Base-by-base conservation (phyloP, 768 basidiomycete species). In the Amanita brunnescens region DNA sequence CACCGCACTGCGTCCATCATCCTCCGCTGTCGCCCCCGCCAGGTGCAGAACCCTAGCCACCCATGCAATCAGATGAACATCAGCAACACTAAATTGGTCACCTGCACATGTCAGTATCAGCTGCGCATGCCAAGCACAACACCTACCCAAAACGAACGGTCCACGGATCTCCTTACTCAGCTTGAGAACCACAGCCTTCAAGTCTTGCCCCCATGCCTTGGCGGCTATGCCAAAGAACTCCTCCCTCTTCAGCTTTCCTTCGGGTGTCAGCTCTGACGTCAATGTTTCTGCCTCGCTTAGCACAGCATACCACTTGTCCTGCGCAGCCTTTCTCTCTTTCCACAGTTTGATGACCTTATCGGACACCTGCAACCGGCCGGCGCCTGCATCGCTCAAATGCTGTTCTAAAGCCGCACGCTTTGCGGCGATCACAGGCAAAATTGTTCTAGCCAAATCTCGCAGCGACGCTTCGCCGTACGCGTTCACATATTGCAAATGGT, bases 1-100 rank as follows among this genome's bases (percentile, higher is more conserved):
- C 9, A 81, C 67, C 5, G 71, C 74, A 0, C 62, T 65, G 35
- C 72, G 66, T 2, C 87, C 81, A 56, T 78, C 73, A 35, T 84
- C 78, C 5, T 55, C 64, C 1, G 58, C 62, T 21, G 62, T 63
- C 0, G 78, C 87, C 1, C 84, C 86, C 1, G 76, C 70, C 16
- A 89, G 69, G 45, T 58, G 62, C 18, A 81, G 76, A 3, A 91
- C 57, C 23, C 80, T 75, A 8, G 78, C 67, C 29, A 92, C 61
- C 89, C 88, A 94, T 23, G 79, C 81, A 7, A 79, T 81, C 16
- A 91, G 75, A 60, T 91, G 90, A 50, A 91, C 68, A 62, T 93
- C 91, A 12, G 84, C 87, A 42, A 90, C 67, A 5, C 85, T 89
- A 58, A 91, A 64, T 56, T 93, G 89, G 59, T 93, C 90, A 14